These are phyloP conservation scores for Oxytropis ochrocephala DNA, from an alignment of 306 rosid species.

Conservation along the genomic window DNA sequence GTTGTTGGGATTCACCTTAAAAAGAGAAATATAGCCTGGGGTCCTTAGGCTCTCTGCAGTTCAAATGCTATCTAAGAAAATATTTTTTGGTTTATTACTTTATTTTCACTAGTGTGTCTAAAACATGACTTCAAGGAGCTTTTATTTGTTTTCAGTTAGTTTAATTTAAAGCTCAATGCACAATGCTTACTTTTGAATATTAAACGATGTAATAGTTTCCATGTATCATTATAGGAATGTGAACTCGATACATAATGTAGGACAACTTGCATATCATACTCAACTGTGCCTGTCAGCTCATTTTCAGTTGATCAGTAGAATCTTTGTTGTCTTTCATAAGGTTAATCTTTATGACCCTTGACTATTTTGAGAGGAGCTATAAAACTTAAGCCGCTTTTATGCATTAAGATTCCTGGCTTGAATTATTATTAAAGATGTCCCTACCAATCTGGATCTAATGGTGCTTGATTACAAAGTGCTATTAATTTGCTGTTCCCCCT, in stretches of 20 bases:
- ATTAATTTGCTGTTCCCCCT: not conserved
- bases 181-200: not conserved
- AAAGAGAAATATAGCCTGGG: not conserved
- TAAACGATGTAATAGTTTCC: not conserved
- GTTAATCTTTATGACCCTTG: not conserved
- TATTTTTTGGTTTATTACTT: not conserved
- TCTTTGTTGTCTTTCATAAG: conserved; percentile 9
- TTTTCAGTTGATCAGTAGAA: not conserved
- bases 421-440: conserved; percentile 3
- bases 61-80: not conserved
- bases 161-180: not conserved
- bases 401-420: conserved; percentile 15
- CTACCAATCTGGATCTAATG: conserved; percentile 23
- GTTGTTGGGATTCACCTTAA: not conserved
- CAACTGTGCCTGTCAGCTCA: conserved; percentile 9
- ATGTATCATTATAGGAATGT: conserved; percentile 22
- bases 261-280: conserved; percentile 6
- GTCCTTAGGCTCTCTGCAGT: not conserved
- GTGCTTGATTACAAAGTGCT: conserved; percentile 22
- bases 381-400: conserved; percentile 4
- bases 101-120: not conserved
- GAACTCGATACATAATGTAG: not conserved
- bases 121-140: not conserved
- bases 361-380: not conserved
- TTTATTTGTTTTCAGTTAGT: not conserved